Evolutionary conservation across 345 rosid genomes (phyloP), one percentile per base, ranked within the genome.

Genomic region (Leavenworthia alabamica): DNA sequence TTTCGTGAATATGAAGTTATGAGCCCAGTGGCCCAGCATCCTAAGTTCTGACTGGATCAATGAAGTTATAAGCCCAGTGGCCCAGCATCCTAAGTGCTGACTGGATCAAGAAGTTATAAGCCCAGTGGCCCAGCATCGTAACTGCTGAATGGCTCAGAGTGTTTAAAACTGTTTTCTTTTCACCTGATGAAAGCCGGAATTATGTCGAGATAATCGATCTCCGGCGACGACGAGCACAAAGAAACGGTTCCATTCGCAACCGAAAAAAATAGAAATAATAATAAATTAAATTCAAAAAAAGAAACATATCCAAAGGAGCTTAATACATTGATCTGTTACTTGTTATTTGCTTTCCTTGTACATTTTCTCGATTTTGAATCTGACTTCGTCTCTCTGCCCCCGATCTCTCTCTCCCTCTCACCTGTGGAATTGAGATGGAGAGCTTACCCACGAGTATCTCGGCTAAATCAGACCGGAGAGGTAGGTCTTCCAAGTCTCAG

Each of bases 401-500:
- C 35, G 55, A 46, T 33, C 47, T 47, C 52, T 47, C 52, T 60
- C 28, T 56, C 60, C 35, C 51, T 66, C 14, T 35, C 67, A 15
- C 39, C 20, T 43, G 49, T 56, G 41, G 39, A 59, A 64, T 40
- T 56, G 72, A 59, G 60, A 90, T 89, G 96, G 94, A 82, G 22
- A 71, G 83, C 44, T 74, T 86, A 68, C 88, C 97, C 14, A 73
- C 86, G 46, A 70, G 77, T 66, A 41, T 64, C n/a, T 22, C 68
- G 10, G 4, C 60, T 52, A 84, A 89, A 78, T 29, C 82, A 26
- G 97, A 90, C 31, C 69, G 85, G 59, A 77, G 95, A 58, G 61
- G 81, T 79, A 85, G 95, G 80, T 82, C 85, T 80, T 85, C 88
- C 47, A 90, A 77, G 84, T 71, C 82, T 76, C 55, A 60, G 8